Evolutionary conservation across 192 early-diverging fungal genomes (phyloP).

Genomic region (Coemansia sp.): DNA sequence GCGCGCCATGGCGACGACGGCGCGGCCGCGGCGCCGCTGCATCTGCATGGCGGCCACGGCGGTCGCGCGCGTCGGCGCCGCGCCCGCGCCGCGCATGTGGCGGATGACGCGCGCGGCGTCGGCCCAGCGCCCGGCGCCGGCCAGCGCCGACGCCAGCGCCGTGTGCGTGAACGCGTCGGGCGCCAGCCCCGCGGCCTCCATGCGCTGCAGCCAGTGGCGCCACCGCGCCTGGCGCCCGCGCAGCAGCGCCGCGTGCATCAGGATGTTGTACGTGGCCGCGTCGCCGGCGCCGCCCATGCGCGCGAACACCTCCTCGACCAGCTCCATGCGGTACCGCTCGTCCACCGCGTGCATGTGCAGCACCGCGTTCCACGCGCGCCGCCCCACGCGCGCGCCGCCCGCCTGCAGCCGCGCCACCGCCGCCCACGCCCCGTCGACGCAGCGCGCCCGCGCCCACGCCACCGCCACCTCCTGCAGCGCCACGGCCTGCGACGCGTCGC

Average conservation of each 20-base stretch:
- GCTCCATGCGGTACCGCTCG: conserved; percentile 30
- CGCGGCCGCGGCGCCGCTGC: conserved; percentile 13
- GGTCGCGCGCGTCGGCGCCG: conserved; percentile 5
- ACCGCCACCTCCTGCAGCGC: conserved; percentile 11
- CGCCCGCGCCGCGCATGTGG: conserved; percentile 14
- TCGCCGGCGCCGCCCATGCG: conserved; percentile 27
- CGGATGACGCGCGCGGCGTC: conserved; percentile 27
- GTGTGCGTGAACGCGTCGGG: conserved; percentile 16
- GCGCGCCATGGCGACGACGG: conserved; percentile 12
- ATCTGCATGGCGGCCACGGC: conserved; percentile 15
- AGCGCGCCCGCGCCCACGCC: conserved; percentile 29
- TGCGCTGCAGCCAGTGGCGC: conserved; percentile 22
- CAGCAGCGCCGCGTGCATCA: conserved; percentile 37
- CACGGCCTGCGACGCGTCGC: background rate
- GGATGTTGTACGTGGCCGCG: conserved; percentile 34
- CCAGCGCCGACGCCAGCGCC: conserved; percentile 25
- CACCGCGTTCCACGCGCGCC: conserved; percentile 41
- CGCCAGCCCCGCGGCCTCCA: conserved; percentile 21
- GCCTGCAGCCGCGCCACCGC: conserved; percentile 13
- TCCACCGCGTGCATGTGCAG: conserved; percentile 40
- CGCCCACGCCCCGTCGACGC: conserved; percentile 24
- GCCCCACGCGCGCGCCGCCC: conserved; percentile 13
- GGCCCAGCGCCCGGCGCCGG: conserved; percentile 22
- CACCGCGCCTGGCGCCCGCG: conserved; percentile 26
- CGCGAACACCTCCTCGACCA: conserved; percentile 24